Percentiles rank a stretch among this genome's conserved stretches.
Conservation (phyloP, 179 eudicot genomes). For the Corrigiola litoralis region DNA sequence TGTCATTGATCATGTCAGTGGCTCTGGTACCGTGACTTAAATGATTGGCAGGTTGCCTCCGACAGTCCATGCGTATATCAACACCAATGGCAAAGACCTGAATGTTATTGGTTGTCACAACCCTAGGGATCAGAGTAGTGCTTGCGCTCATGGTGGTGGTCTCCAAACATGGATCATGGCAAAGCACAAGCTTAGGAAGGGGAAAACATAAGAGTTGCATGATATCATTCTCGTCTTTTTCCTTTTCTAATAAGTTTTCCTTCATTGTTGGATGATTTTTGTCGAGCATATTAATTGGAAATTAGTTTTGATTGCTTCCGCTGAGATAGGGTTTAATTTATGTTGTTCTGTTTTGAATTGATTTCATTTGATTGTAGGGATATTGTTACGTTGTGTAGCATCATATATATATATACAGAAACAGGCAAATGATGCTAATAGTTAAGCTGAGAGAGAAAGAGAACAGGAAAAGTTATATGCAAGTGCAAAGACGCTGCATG, state of each 20-base stretch:
- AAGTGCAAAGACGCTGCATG: too few species aligned
- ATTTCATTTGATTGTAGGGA: too few species aligned
- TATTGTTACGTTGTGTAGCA: too few species aligned
- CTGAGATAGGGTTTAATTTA: neutral
- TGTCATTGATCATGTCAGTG: neutral
- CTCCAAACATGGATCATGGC: neutral
- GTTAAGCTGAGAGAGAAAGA: too few species aligned
- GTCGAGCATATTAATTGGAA: neutral
- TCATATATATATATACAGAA: too few species aligned
- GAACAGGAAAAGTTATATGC: too few species aligned
- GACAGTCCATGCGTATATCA: neutral
- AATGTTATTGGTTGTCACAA: neutral
- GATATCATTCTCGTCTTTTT: too few species aligned
- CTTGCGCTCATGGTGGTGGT: neutral
- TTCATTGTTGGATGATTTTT: neutral
- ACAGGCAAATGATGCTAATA: too few species aligned
- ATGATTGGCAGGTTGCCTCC: neutral
- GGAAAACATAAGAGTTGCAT: neutral
- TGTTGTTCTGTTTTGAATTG: too few species aligned
- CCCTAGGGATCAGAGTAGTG: conserved; percentile 4
- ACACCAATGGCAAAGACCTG: neutral
- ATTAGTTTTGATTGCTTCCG: neutral
- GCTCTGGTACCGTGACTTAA: neutral
- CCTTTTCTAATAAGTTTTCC: neutral
- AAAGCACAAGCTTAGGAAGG: neutral